phyloP scores from a whole-genome alignment of 2,329 filamentous ascomycete species.

The Penicillium capsulatum region DNA sequence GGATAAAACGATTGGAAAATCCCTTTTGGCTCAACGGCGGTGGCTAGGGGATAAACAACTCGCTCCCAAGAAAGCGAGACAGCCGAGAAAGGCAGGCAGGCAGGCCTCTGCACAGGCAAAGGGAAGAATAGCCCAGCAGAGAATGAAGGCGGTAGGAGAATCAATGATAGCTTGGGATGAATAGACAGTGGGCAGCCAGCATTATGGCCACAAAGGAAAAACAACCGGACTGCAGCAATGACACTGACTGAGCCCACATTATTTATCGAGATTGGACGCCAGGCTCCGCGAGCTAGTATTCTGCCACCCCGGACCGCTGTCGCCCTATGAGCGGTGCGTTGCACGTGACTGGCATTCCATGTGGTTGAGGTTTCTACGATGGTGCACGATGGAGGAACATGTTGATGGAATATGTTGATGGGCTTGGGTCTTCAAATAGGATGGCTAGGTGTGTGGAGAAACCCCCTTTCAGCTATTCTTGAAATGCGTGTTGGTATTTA shows the following conservation, averaged over 20 bases:
- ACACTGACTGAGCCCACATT: neutral
- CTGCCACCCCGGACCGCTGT: conserved; percentile 3
- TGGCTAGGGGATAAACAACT: neutral
- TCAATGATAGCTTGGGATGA: conserved; percentile 10
- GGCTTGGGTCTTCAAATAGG: no score
- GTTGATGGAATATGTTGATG: no score
- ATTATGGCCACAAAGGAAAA: conserved; percentile 13
- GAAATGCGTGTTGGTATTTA: no score
- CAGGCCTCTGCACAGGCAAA: conserved; percentile 8
- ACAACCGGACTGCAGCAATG: conserved; percentile 10
- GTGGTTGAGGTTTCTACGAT: neutral
- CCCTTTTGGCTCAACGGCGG: neutral
- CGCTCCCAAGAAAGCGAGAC: neutral
- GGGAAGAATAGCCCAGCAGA: conserved; percentile 7
- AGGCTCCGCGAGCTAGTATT: conserved; percentile 3
- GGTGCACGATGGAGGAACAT: no score
- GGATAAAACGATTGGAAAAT: conserved; percentile 2
- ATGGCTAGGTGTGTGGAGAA: no score
- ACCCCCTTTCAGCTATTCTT: no score
- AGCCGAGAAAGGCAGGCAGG: neutral
- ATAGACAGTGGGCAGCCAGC: conserved; percentile 5
- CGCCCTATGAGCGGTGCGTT: neutral
- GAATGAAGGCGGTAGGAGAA: neutral
- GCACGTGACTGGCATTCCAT: conserved; percentile 6
- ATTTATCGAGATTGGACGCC: neutral